phyloP scores from a whole-genome alignment of 805 yeast species.

The Starmerella floricola region DNA sequence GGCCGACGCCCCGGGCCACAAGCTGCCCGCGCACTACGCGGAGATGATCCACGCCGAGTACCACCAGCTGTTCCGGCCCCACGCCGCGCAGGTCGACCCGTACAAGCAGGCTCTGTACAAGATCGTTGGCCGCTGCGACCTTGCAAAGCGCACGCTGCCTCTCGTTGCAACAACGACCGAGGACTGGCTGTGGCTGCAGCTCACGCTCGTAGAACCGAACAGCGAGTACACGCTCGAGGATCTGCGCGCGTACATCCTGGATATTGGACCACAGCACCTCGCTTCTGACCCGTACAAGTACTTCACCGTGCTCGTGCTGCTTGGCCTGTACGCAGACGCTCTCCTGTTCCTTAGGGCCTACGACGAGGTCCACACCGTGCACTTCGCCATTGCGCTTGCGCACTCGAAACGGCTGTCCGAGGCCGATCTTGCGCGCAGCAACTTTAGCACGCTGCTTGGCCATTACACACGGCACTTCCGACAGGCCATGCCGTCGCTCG shows the following conservation, averaged over 20 bases:
- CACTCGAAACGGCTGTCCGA: constrained; percentile 54
- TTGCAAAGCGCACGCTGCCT: constrained; percentile 43
- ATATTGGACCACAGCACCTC: constrained; percentile 64
- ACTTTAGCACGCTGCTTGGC: constrained; percentile 41
- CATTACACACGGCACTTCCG: constrained; percentile 74
- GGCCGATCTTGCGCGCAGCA: constrained; percentile 28
- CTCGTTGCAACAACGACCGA: constrained; percentile 71
- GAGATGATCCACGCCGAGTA: constrained; percentile 68
- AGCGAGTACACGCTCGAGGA: constrained; percentile 52
- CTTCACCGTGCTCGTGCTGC: constrained; percentile 57
- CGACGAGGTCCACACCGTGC: constrained; percentile 78
- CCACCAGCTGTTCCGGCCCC: constrained; percentile 63
- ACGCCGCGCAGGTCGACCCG: constrained; percentile 61
- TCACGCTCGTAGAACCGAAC: constrained; percentile 55
- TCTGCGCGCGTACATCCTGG: constrained; percentile 57
- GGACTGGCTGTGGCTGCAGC: constrained; percentile 95
- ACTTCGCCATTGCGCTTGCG: constrained; percentile 69
- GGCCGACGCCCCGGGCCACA: constrained; percentile 41
- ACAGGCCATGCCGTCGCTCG: constrained; percentile 75
- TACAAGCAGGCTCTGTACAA: constrained; percentile 83
- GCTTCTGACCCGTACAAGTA: constrained; percentile 55
- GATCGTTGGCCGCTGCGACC: constrained; percentile 82
- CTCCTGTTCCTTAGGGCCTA: constrained; percentile 48
- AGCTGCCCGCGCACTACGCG: constrained; percentile 52
- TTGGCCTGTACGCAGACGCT: constrained; percentile 75